phyloP scores from a whole-genome alignment of 257 asterid genomes.

The Gentiana macrophylla region DNA sequence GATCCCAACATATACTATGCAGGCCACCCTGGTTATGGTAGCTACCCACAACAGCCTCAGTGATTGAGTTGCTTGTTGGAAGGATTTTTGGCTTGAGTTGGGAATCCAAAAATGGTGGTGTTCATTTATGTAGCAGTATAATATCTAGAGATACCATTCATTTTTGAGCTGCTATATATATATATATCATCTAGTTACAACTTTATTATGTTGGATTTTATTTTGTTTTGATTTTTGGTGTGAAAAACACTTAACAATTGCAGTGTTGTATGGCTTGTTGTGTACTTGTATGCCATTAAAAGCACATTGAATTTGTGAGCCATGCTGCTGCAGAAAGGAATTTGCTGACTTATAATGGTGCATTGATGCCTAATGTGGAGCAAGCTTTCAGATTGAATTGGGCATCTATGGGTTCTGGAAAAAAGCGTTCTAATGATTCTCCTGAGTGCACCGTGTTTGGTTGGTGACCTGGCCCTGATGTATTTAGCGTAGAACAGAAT shows the following conservation, averaged over 20 bases:
- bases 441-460: slow-evolving; percentile 76
- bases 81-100: no score
- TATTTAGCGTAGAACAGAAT: background rate
- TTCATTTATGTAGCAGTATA: no score
- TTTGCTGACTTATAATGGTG: slow-evolving; percentile 59
- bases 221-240: no score
- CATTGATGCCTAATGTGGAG: slow-evolving; percentile 67
- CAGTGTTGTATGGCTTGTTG: no score
- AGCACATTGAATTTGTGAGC: slow-evolving; percentile 48
- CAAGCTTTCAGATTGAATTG: slow-evolving; percentile 77
- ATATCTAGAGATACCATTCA: no score
- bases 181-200: no score
- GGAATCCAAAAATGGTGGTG: no score
- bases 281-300: no score
- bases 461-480: slow-evolving; percentile 93
- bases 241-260: no score
- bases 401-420: slow-evolving; percentile 95
- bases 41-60: slow-evolving; percentile 17
- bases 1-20: slow-evolving; percentile 35
- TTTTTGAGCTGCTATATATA: no score
- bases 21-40: slow-evolving; percentile 38
- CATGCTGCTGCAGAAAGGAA: slow-evolving; percentile 83
- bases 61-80: no score
- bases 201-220: no score
- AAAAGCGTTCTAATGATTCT: slow-evolving; percentile 63